Evolutionary conservation across 805 yeast genomes (phyloP).

Genomic region (Hermanozyma aechmeae): DNA sequence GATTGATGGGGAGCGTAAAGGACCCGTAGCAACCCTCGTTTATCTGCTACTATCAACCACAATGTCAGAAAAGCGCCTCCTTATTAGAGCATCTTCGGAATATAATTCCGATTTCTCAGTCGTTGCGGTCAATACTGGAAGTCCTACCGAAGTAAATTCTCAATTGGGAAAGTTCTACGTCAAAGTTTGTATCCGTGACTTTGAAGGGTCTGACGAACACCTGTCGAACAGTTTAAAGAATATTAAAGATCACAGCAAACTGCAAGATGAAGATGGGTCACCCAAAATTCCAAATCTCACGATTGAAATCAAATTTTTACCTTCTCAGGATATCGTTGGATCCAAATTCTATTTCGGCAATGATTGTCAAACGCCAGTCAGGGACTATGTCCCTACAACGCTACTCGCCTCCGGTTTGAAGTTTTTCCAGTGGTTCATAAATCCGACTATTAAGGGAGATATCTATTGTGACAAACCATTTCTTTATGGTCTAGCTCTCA

Average conservation of each 20-base stretch:
- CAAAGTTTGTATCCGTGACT: neutral
- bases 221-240: neutral
- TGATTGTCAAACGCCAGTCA: conserved; percentile 52
- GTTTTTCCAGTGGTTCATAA: conserved; percentile 48
- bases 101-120: neutral
- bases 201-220: neutral
- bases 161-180: neutral
- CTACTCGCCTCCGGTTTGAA: conserved; percentile 39
- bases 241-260: neutral
- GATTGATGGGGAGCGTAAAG: no score
- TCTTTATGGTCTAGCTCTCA: conserved; percentile 51
- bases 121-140: neutral
- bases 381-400: conserved; percentile 48
- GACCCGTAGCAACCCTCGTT: no score
- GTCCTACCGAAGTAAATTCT: neutral
- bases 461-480: conserved; percentile 51
- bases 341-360: conserved; percentile 57
- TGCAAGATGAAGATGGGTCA: no score
- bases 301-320: conserved; percentile 30
- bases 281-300: conserved; percentile 26
- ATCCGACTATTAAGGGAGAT: conserved; percentile 60
- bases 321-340: conserved; percentile 36
- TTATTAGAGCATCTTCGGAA: neutral
- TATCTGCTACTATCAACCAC: neutral
- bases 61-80: neutral